Percentiles rank a stretch among this genome's conserved stretches.
Conservation (phyloP, 129 eudicot genomes). For the Mikania micrantha region DNA sequence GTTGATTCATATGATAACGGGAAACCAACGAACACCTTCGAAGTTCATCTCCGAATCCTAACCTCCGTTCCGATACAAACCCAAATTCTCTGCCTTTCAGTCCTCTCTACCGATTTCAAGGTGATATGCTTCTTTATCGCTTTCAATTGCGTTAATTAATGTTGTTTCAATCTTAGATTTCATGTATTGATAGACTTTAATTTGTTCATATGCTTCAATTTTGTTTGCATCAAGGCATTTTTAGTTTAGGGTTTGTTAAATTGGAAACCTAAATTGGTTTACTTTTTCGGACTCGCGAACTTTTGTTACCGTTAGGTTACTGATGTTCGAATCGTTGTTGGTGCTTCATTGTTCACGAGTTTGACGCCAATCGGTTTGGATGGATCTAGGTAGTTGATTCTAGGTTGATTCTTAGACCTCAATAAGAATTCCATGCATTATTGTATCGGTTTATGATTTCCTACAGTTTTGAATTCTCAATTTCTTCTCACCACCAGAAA, state of each 20-base stretch:
- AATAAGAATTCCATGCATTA: not conserved
- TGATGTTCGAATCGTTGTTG: not conserved
- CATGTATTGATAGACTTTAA: not conserved
- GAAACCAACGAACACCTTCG: conserved; percentile 9
- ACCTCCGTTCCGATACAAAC: not conserved
- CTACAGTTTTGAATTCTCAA: not conserved
- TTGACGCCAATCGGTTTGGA: conserved; percentile 8
- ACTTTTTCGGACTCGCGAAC: not conserved
- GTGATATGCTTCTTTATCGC: conserved; percentile 6
- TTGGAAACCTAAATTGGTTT: not conserved
- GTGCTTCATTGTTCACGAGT: conserved; percentile 2
- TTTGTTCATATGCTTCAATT: not conserved
- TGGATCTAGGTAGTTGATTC: not conserved
- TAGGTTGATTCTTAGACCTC: not conserved
- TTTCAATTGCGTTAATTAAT: not conserved
- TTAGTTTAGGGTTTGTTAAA: conserved; percentile 1
- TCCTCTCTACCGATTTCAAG: conserved; percentile 3
- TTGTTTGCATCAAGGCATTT: not conserved
- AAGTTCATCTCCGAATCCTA: not conserved
- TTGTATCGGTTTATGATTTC: not conserved
- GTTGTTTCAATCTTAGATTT: not conserved
- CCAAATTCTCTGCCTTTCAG: not conserved
- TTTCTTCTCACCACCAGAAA: not conserved
- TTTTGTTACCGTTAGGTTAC: not conserved
- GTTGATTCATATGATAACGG: conserved; percentile 7